Evolutionary conservation across 164 flowering plant genomes (phyloP).

Genomic region (Saururus chinensis): DNA sequence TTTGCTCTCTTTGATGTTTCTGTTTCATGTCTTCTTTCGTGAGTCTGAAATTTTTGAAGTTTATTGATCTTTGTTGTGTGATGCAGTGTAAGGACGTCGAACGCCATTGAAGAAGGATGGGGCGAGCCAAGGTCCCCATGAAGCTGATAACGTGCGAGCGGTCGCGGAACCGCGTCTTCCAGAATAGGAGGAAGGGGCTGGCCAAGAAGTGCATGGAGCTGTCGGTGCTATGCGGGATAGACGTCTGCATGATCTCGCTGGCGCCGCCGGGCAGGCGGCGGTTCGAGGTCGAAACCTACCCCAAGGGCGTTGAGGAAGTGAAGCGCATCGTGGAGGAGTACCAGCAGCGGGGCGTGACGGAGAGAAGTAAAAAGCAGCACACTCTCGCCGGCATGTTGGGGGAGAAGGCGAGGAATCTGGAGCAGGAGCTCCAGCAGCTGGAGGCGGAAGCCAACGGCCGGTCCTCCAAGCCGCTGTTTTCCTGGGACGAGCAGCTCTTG

Average conservation of each 20-base stretch:
- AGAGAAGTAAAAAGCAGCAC: background rate
- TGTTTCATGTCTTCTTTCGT: no score
- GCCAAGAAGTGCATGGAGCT: background rate
- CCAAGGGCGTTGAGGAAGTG: background rate
- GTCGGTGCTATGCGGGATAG: background rate
- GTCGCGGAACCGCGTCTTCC: background rate
- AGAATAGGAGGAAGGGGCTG: background rate
- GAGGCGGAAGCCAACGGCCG: no score
- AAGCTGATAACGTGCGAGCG: background rate
- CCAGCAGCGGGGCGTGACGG: background rate
- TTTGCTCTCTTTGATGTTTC: no score
- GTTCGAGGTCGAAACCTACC: background rate
- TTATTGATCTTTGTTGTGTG: no score
- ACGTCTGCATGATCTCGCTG: background rate
- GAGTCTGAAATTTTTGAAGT: no score
- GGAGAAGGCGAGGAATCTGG: background rate
- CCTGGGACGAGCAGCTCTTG: no score
- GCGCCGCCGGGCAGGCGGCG: background rate
- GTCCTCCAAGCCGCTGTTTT: no score
- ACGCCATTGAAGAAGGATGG: background rate
- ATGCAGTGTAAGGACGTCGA: no score
- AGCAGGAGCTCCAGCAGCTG: background rate
- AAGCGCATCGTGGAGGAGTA: background rate
- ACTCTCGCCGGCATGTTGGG: background rate
- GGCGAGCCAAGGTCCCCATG: background rate